Conservation (phyloP, 2,329 filamentous ascomycete species). For the Fusarium sp. region DNA sequence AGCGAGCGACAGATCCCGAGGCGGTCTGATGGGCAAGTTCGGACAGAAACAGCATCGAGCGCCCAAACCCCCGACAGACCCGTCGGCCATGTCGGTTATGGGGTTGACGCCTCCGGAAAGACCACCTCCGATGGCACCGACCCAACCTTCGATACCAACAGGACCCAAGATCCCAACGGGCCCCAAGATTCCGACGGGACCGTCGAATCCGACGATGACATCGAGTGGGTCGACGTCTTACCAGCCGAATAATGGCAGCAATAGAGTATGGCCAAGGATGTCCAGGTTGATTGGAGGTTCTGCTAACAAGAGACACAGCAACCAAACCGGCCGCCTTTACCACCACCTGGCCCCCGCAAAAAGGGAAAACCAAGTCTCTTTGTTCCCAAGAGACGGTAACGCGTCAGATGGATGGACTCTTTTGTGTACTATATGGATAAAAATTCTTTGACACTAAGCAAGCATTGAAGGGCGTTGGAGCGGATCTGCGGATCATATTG, state of each 20-base stretch:
- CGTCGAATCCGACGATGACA: slow-evolving; percentile 25
- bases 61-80: slow-evolving; percentile 59
- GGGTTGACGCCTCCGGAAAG: slow-evolving; percentile 64
- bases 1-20: slow-evolving; percentile 51
- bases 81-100: slow-evolving; percentile 68
- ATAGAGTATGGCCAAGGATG: slow-evolving; percentile 37
- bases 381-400: slow-evolving; percentile 57
- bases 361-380: slow-evolving; percentile 63
- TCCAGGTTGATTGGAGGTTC: neutral
- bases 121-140: slow-evolving; percentile 52
- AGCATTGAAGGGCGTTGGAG: slow-evolving; percentile 43
- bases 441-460: slow-evolving; percentile 17
- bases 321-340: slow-evolving; percentile 38
- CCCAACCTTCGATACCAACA: slow-evolving; percentile 28
- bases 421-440: slow-evolving; percentile 32
- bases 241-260: slow-evolving; percentile 31
- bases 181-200: slow-evolving; percentile 29
- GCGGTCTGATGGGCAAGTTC: slow-evolving; percentile 57
- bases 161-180: slow-evolving; percentile 19
- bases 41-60: slow-evolving; percentile 50
- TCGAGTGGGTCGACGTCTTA: slow-evolving; percentile 45
- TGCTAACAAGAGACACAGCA: slow-evolving; percentile 39
- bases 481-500: slow-evolving; percentile 2
- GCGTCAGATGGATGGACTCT: neutral
- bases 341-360: slow-evolving; percentile 54